phyloP scores from a whole-genome alignment of 179 eudicot genomes.

The Silene coronaria region DNA sequence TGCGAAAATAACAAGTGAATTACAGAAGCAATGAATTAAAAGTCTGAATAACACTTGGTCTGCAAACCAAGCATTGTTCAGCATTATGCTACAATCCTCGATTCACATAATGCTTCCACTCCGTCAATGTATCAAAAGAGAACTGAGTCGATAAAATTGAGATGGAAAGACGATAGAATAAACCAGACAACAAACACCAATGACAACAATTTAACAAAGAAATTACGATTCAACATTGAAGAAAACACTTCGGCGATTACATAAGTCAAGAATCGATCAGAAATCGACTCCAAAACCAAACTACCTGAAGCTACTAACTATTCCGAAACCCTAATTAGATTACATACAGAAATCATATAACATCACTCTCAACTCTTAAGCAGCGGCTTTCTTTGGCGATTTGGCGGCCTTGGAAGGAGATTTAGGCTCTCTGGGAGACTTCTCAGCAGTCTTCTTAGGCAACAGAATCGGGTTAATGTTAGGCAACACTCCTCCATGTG shows the following conservation, averaged over 20 bases:
- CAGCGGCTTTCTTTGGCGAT: constrained; percentile 1
- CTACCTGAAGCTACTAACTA: background rate
- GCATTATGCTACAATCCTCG: too few species aligned
- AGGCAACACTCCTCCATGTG: constrained; percentile 19
- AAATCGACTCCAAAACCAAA: background rate
- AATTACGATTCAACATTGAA: background rate
- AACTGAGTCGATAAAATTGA: too few species aligned
- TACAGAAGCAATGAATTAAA: too few species aligned
- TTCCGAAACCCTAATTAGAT: background rate
- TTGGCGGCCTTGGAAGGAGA: constrained; percentile 12
- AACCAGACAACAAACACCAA: too few species aligned
- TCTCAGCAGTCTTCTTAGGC: constrained; percentile 14
- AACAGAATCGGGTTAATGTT: constrained; percentile 7
- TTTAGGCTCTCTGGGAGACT: constrained; percentile 6
- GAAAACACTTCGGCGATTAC: background rate
- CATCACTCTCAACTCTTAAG: background rate
- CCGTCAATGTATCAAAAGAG: too few species aligned
- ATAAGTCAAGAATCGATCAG: background rate
- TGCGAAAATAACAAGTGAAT: too few species aligned
- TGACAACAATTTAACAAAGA: too few species aligned
- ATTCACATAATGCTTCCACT: too few species aligned
- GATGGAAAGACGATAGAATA: too few species aligned
- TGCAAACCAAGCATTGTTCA: too few species aligned
- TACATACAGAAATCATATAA: background rate
- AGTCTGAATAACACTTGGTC: too few species aligned